Percentiles rank a stretch among this genome's conserved stretches.
Conservation (phyloP, 1,139 yeast species). For the Chernovozyma sophiae-reginae region DNA sequence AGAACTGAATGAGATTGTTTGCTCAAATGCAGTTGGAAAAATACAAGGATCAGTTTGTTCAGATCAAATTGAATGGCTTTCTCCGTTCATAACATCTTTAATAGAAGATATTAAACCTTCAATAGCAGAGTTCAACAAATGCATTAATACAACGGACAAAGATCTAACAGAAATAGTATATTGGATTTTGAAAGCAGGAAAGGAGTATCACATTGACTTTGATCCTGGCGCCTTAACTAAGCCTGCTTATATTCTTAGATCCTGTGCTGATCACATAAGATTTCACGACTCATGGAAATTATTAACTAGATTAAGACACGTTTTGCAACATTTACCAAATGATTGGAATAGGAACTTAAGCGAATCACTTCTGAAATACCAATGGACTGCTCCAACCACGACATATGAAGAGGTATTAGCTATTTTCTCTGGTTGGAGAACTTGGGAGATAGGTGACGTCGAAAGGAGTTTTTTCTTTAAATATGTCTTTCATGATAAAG, state of each 20-base stretch:
- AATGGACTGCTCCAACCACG: slow-evolving; percentile 43
- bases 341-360: slow-evolving; percentile 39
- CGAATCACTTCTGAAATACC: slow-evolving; percentile 14
- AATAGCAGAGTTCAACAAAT: slow-evolving; percentile 14
- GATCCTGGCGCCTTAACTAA: slow-evolving; percentile 90
- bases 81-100: slow-evolving; percentile 22
- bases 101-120: slow-evolving; percentile 19
- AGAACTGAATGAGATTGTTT: slow-evolving; percentile 17
- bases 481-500: slow-evolving; percentile 27
- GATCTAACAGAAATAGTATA: slow-evolving; percentile 42
- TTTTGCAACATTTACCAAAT: slow-evolving; percentile 56
- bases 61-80: slow-evolving; percentile 35
- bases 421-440: slow-evolving; percentile 78
- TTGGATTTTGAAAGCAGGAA: slow-evolving; percentile 60
- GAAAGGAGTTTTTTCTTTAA: slow-evolving; percentile 53
- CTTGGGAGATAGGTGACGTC: slow-evolving; percentile 66
- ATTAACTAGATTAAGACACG: slow-evolving; percentile 71
- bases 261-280: slow-evolving; percentile 70
- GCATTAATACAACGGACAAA: slow-evolving; percentile 6
- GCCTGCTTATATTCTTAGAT: slow-evolving; percentile 76
- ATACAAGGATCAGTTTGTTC: slow-evolving; percentile 30
- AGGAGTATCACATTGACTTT: slow-evolving; percentile 56
- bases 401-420: slow-evolving; percentile 54
- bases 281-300: slow-evolving; percentile 86
- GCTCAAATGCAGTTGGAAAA: slow-evolving; percentile 33